Base-by-base conservation (phyloP, 306 rosid genomes). In the Calophaca sinica region DNA sequence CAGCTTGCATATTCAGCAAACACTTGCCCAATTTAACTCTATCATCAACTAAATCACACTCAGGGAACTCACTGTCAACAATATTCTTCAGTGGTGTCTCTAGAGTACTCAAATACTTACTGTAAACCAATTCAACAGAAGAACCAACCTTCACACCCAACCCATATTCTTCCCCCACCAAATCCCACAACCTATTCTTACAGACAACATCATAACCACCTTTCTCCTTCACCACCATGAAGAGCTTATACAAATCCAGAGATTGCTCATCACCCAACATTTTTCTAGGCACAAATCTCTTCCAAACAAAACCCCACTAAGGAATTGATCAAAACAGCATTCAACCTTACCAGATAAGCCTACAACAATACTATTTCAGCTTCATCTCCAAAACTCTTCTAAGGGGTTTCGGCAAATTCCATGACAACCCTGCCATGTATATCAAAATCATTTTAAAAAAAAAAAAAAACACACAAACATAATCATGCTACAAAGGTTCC, bases 161-260 rank as follows among this genome's bases (percentile, higher is more conserved):
- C 4, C 80, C 84, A 74, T 59, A 80, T 20, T 80, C 84, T 50
- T 80, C 84, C 35, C 80, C 84, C 8, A 80, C 84, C 80, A 80
- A 80, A 80, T 80, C 84, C 84, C 84, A 80, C 66, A 73, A 14
- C 58, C 46, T 20, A 11, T 73, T 69, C 48, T 79, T 74, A 62
- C 84, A 73, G 10, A 80, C 80, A 49, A 69, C 76, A 31, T 80
- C 84, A 72, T 77, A 91, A 31, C 98, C 98, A 75, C 98, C 98
- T 52, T 87, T 86, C 62, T 80, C 84, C 77, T 88, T 88, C 73
- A 91, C 97, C 71, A 78, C 87, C 87, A 80, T 62, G 66, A 87
- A 91, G 6, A 94, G 89, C 87, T 86, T 86, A 70, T 86, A 84
- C 88, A 91, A 89, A 81, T 88, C 89, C 57, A 87, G 84, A 1